Conservation (phyloP, 305 asterid genomes). For the Fraxinus angustifolia region DNA sequence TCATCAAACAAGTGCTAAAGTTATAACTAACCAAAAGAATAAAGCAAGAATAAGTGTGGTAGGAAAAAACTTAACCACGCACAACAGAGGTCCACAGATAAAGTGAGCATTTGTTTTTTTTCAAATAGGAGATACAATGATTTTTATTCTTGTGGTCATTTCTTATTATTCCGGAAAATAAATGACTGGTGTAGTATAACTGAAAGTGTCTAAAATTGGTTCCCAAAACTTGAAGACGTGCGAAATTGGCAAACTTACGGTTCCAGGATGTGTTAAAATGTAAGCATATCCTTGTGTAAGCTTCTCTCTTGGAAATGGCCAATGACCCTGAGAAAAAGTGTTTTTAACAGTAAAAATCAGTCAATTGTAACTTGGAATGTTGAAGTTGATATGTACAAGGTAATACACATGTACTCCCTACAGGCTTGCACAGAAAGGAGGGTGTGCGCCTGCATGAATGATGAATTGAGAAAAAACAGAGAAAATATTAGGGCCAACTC, state of each 20-base stretch:
- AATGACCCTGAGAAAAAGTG: constrained; percentile 44
- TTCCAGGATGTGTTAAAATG: constrained; percentile 61
- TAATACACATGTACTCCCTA: neutral
- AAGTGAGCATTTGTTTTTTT: neutral
- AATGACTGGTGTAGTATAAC: neutral
- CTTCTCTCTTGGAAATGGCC: constrained; percentile 64
- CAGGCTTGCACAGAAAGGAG: neutral
- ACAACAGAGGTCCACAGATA: neutral
- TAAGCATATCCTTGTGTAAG: constrained; percentile 58
- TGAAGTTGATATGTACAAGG: neutral
- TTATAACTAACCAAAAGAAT: neutral
- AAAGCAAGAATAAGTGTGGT: neutral
- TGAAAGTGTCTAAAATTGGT: neutral
- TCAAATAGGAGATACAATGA: neutral
- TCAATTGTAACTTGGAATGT: neutral
- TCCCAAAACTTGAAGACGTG: neutral
- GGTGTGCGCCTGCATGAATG: neutral
- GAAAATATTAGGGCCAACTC: neutral
- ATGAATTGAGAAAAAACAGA: neutral
- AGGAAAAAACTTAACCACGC: neutral
- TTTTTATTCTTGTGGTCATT: neutral
- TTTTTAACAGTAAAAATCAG: neutral
- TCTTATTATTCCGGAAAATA: neutral
- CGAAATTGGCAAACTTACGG: constrained; percentile 22
- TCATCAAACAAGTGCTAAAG: neutral